A percentile compares a stretch with the other conserved stretches of the same genome.
Conservation (phyloP, 2,329 filamentous ascomycete genomes). For the Colletotrichum simmondsii region DNA sequence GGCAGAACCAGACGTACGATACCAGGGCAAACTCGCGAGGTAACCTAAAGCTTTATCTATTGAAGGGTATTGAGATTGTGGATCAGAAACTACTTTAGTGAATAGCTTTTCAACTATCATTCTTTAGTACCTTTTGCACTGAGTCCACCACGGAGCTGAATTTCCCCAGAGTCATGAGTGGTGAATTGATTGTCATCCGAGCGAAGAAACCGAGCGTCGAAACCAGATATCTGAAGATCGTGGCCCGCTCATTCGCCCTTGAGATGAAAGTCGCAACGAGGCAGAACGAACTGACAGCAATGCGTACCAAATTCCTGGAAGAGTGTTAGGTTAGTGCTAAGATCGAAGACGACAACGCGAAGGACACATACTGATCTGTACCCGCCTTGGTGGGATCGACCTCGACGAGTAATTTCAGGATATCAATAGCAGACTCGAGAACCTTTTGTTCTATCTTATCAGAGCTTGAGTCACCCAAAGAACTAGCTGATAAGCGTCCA, state of each 20-base stretch:
- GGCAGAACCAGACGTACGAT: too few species aligned
- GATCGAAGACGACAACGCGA: too few species aligned
- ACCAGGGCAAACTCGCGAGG: too few species aligned
- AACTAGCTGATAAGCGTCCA: not conserved
- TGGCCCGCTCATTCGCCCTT: not conserved
- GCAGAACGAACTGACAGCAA: not conserved
- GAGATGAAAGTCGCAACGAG: not conserved
- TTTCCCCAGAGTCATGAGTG: not conserved
- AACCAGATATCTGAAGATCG: not conserved
- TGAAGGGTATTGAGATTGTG: too few species aligned
- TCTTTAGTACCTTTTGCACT: not conserved
- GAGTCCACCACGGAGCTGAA: not conserved
- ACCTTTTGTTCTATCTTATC: not conserved
- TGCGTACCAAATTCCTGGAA: not conserved
- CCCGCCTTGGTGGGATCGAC: not conserved
- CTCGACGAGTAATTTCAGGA: not conserved
- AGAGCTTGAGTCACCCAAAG: not conserved
- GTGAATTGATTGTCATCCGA: not conserved
- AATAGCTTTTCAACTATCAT: not conserved
- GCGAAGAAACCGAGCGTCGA: not conserved
- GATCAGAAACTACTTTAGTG: not conserved
- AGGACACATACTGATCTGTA: not conserved
- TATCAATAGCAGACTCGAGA: not conserved
- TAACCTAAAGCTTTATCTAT: too few species aligned
- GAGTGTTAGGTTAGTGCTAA: too few species aligned